Conservation (phyloP, 139 green algal genomes). For the Volvox africanus region DNA sequence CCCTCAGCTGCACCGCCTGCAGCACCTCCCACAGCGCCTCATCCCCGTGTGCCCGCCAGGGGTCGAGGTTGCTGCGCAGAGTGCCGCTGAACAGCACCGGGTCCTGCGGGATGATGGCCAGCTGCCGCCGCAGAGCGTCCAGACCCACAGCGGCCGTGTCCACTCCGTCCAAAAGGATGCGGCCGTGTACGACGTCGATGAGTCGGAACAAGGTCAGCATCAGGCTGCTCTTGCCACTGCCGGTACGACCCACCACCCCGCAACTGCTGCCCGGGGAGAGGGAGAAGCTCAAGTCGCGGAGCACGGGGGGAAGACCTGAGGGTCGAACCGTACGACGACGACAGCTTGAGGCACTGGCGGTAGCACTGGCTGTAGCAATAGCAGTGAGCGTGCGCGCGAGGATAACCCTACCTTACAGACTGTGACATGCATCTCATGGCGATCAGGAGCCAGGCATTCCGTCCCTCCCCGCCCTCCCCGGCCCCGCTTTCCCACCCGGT, state of each 20-base stretch:
- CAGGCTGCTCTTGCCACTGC: slow-evolving; percentile 83
- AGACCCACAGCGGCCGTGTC: slow-evolving; percentile 78
- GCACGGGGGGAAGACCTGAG: slow-evolving; percentile 76
- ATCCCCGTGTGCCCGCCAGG: slow-evolving; percentile 73
- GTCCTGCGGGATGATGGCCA: slow-evolving; percentile 90
- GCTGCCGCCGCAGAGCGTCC: slow-evolving; percentile 78
- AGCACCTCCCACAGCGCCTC: slow-evolving; percentile 79
- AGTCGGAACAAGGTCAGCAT: slow-evolving; percentile 89
- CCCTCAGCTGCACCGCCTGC: slow-evolving; percentile 71
- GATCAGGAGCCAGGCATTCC: too few relatives aligned
- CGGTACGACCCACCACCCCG: slow-evolving; percentile 85
- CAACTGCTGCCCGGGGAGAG: slow-evolving; percentile 63
- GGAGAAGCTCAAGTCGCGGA: slow-evolving; percentile 79
- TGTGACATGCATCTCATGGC: too few relatives aligned
- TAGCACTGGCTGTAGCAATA: too few relatives aligned
- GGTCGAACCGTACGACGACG: too few relatives aligned
- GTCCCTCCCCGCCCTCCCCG: too few relatives aligned
- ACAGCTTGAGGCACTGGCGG: too few relatives aligned
- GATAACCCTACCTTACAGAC: too few relatives aligned
- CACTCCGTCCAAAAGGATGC: slow-evolving; percentile 80
- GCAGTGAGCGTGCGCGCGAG: too few relatives aligned
- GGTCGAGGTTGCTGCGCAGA: slow-evolving; percentile 88
- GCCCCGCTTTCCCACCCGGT: background rate
- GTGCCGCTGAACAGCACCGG: slow-evolving; percentile 87
- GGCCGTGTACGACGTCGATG: slow-evolving; percentile 78